Base-by-base conservation (phyloP, 495 filamentous ascomycete species). In the Talaromyces stipitatus region DNA sequence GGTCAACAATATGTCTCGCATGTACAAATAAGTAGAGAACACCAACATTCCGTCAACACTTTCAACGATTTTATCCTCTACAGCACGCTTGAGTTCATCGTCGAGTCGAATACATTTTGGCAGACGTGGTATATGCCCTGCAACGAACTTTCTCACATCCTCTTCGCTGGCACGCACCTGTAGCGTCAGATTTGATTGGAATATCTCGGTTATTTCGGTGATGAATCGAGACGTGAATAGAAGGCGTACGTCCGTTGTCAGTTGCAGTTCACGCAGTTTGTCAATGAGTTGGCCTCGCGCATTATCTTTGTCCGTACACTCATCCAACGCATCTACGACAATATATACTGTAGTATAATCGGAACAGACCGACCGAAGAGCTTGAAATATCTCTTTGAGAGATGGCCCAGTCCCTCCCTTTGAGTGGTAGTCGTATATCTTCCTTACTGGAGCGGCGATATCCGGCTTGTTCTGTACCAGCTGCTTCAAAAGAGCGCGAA, bases 321-420 rank as follows among this genome's bases (percentile, higher is more conserved):
- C 67, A 32, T 69, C 67, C 2, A 69, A 41, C 12, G 74, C 77
- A 56, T 80, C 77, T 12, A 78, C 57, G 20, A 80, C 60, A 33
- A 79, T 57, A 56, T 66, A 75, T 14, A 67, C 58, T 46, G 57
- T 59, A 6, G 61, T 59, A 43, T 61, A 67, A 8, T 33, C 45
- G 1, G 46, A 43, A 26, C 57, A 57, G 9, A 76, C 58, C 43
- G 58, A 61, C 3, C 66, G 55, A 7, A 78, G 60, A 48, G 61
- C 55, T 54, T 46, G 51, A 5, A 62, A 56, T 22, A 67, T 23
- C 45, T 72, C 69, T 12, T 62, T 61, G 32, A 65, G 36, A 45
- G 61, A 60, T 45, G 66, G 67, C 14, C 63, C 60, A 1, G 56
- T 73, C 22, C 46, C 20, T 23, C 51, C 59, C 0, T 1, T 5